A percentile compares a stretch with the other conserved stretches of the same genome.
These are phyloP conservation scores for Diplocarpon mali DNA, from an alignment of 2,329 filamentous ascomycete species.

Conservation along the genomic window DNA sequence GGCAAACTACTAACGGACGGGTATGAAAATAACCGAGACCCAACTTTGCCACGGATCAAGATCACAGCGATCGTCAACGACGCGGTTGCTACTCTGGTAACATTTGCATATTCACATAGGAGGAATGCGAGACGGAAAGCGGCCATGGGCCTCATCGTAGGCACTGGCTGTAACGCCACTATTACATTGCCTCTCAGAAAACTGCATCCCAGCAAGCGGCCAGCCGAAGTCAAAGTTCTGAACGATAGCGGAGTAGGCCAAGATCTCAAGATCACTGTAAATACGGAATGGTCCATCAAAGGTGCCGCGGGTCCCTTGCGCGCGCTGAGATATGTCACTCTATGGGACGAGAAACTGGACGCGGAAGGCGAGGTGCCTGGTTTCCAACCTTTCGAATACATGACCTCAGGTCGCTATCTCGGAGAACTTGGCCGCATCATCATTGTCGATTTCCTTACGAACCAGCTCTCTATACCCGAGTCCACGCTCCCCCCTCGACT, in stretches of 20 bases:
- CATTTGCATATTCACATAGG: constrained; percentile 62
- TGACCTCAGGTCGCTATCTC: constrained; percentile 88
- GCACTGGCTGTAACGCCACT: constrained; percentile 73
- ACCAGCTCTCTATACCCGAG: constrained; percentile 12
- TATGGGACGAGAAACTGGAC: constrained; percentile 62
- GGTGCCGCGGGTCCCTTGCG: constrained; percentile 59
- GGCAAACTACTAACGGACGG: constrained; percentile 47
- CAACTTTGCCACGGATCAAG: constrained; percentile 50
- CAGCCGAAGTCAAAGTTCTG: constrained; percentile 36
- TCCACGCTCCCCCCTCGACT: constrained; percentile 15
- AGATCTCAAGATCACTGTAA: constrained; percentile 61
- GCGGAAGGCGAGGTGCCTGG: constrained; percentile 60
- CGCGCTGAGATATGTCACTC: constrained; percentile 51
- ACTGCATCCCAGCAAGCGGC: constrained; percentile 53
- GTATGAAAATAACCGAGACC: constrained; percentile 38
- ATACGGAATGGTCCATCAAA: constrained; percentile 77
- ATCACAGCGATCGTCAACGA: constrained; percentile 75
- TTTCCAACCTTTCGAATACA: constrained; percentile 94
- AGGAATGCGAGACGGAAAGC: constrained; percentile 51
- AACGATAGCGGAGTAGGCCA: constrained; percentile 32
- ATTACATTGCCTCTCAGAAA: constrained; percentile 55
- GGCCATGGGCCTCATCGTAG: constrained; percentile 70
- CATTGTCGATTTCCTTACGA: constrained; percentile 74
- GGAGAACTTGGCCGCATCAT: constrained; percentile 74
- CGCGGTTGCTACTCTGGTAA: constrained; percentile 67